Conservation (phyloP, 345 rosid genomes). For the Euphorbia lathyris region DNA sequence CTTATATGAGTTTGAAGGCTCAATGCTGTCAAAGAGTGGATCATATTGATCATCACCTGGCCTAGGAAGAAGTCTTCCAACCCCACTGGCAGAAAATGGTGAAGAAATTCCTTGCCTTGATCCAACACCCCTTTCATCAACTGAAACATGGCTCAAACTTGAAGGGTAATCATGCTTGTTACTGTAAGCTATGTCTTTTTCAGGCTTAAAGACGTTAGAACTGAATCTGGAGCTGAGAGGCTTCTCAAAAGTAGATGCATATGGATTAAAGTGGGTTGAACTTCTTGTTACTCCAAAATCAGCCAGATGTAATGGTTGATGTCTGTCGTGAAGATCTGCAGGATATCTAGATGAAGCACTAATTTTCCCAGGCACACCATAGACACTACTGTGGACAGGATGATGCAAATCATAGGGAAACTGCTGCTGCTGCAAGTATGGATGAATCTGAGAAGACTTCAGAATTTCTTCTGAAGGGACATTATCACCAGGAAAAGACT, state of each 20-base stretch:
- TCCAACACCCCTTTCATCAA: constrained; percentile 37
- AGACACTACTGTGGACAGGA: constrained; percentile 13
- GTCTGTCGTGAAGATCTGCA: constrained; percentile 28
- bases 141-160: constrained; percentile 28
- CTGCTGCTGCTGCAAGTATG: constrained; percentile 37
- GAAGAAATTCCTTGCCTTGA: constrained; percentile 42
- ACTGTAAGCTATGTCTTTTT: constrained; percentile 24
- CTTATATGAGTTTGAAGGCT: constrained; percentile 47
- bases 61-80: constrained; percentile 28
- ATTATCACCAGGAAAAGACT: constrained; percentile 28
- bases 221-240: constrained; percentile 36
- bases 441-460: constrained; percentile 34
- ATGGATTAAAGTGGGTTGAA: constrained; percentile 35
- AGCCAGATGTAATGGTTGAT: constrained; percentile 21
- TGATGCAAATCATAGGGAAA: constrained; percentile 23
- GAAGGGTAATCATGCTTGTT: constrained; percentile 22
- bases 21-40: constrained; percentile 82
- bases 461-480: constrained; percentile 26
- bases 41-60: constrained; percentile 66
- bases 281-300: constrained; percentile 33
- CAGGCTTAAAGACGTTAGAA: constrained; percentile 36
- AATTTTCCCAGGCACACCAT: constrained; percentile 18
- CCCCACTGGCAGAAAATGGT: constrained; percentile 38
- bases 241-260: constrained; percentile 47
- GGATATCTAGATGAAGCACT: constrained; percentile 31